Base-by-base conservation (phyloP, 495 filamentous ascomycete genomes). In the Jackrogersella multiformis region DNA sequence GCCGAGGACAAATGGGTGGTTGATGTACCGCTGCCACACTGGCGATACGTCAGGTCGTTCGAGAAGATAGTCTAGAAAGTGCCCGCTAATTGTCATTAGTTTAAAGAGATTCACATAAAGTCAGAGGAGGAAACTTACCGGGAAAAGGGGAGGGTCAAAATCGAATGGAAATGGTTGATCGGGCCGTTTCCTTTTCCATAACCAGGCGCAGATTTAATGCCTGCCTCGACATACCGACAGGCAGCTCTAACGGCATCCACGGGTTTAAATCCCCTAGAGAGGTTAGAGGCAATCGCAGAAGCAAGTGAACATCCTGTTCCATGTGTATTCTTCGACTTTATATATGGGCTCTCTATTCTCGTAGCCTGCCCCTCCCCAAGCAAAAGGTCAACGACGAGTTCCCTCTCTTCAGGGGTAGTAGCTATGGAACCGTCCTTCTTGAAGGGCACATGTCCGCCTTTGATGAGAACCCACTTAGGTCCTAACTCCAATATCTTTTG, bases 301-400 rank as follows among this genome's bases (percentile, higher is more conserved):
- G 95, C 95, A 55, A 99, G 85, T 12, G 93, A 95, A 71, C 95
- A 99, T 16, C 95, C 95, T 5, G 95, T 99, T 2, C 95, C 95
- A 76, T 99, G 95, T 2, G 95, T 99, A 65, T 95, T 93, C 62
- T 82, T 89, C 4, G 89, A 90, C 2, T 83, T 74, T 20, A 90
- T 77, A 71, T 88, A 97, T 1, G 81, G 81, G 7, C 83, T 90
- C 75, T 93, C 86, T 39, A 95, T 83, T 23, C 87, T 77, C 1
- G 84, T 81, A 0, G 78, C 68, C 15, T 84, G 64, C 0, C 78
- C 79, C 2, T 85, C 83, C 34, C 92, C 88, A 61, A 85, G 85
- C 1, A 97, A 81, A 23, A 96, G 82, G 74, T 98, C 89, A 23
- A 96, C 79, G 1, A 97, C 86, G 4, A 85, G 74, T 20, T 89